Evolutionary conservation across 257 asterid species (phyloP), one percentile per base, ranked within the genome.

Genomic region (Orobanche coerulescens): DNA sequence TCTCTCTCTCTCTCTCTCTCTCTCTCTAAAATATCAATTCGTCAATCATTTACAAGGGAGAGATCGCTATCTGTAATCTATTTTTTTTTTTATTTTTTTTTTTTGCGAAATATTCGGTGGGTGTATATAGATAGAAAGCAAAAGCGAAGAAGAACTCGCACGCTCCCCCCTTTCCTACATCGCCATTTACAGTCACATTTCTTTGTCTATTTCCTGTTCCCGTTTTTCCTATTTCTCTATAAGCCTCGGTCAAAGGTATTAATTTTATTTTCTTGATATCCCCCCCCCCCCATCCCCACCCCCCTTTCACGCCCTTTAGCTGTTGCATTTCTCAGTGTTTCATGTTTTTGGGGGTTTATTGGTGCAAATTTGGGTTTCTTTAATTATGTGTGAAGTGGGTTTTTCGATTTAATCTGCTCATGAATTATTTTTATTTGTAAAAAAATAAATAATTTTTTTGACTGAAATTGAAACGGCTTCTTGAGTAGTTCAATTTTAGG

Each of bases 11-110:
- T 10, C 19, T 26, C 6, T 40, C 71, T 25, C 53, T 47, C 49
- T 24, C 52, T 24, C 62, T 19, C 42, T n/a, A 43, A 37, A 66
- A 66, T 47, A n/a, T 62, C 71, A 64, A 57, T 44, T 43, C 46
- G 10, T 46, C 68, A 44, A 58, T 62, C 68, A 63, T 64, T 67
- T 31, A 23, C 40, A 44, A 22, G 63, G 20, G 61, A 4, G 24
- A 60, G 63, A 49, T 49, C 56, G 56, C 33, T 49, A 9, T 49
- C 33, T 49, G 56, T 22, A 42, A 42, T 13, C 48, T 14, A 42
- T n/a, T 42, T 42, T 18, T 1, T 4, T 16, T 46, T 44, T 46
- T n/a, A n/a, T n/a, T n/a, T n/a, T n/a, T 34, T 1, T 1, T 4
- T 16, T 46, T 44, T 46, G 26, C 26, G 8, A 46, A 46, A 7